phyloP scores from a whole-genome alignment of 1,139 yeast species.

The Blastobotrys capitulatus region DNA sequence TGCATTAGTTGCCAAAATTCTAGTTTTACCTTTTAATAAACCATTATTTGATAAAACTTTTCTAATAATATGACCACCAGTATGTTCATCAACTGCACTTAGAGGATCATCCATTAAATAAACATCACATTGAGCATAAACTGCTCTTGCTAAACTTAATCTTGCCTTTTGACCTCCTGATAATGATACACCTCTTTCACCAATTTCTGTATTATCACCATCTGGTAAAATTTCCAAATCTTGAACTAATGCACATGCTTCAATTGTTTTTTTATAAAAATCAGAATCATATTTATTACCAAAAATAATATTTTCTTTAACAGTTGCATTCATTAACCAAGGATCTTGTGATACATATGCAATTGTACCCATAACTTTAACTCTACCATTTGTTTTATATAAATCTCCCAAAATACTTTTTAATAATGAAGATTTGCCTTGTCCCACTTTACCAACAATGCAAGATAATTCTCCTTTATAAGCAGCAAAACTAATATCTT shows the following conservation, averaged over 20 bases:
- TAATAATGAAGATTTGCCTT: slow-evolving; percentile 85
- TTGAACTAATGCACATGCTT: slow-evolving; percentile 83
- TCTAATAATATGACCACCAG: slow-evolving; percentile 75
- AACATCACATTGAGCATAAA: slow-evolving; percentile 88
- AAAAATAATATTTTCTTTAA: slow-evolving; percentile 82
- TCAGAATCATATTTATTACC: slow-evolving; percentile 80
- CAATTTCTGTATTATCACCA: slow-evolving; percentile 88
- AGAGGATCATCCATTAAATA: slow-evolving; percentile 86
- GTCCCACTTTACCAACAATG: slow-evolving; percentile 88
- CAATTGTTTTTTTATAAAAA: slow-evolving; percentile 71
- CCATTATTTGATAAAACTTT: slow-evolving; percentile 55
- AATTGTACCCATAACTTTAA: slow-evolving; percentile 65
- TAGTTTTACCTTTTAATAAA: slow-evolving; percentile 62
- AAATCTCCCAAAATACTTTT: slow-evolving; percentile 84
- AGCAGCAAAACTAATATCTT: slow-evolving; percentile 47
- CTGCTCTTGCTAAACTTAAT: slow-evolving; percentile 88
- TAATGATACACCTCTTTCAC: slow-evolving; percentile 93
- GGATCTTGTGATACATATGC: slow-evolving; percentile 92
- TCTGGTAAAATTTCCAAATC: slow-evolving; percentile 77
- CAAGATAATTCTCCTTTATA: slow-evolving; percentile 80
- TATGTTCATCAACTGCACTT: slow-evolving; percentile 94
- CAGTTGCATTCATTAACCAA: slow-evolving; percentile 95
- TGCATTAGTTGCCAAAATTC: slow-evolving; percentile 74
- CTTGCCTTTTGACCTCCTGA: slow-evolving; percentile 98
- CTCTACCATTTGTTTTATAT: slow-evolving; percentile 64